A percentile compares a stretch with the other conserved stretches of the same genome.
Conservation (phyloP, 2,329 filamentous ascomycete genomes). For the Coleophoma cylindrospora region DNA sequence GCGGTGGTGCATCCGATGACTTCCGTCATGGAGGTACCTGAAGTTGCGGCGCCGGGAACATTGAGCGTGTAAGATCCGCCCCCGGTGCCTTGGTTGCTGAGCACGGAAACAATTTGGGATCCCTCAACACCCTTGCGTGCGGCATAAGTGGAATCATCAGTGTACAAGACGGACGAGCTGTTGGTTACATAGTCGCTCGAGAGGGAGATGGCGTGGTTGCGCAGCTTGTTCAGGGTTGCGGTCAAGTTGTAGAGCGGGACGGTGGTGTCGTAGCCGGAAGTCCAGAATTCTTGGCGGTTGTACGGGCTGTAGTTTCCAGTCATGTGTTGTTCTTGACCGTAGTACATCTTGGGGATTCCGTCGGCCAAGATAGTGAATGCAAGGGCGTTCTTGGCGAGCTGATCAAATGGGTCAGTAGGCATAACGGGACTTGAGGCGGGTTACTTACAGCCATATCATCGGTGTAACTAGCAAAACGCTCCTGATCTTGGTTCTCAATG, state of each 20-base stretch:
- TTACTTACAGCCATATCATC: constrained; percentile 14
- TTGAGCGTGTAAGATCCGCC: neutral
- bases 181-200: constrained; percentile 34
- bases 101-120: constrained; percentile 30
- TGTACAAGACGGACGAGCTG: constrained; percentile 32
- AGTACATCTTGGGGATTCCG: constrained; percentile 34
- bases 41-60: neutral
- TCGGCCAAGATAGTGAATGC: constrained; percentile 40
- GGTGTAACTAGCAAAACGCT: constrained; percentile 27
- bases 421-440: too few species aligned
- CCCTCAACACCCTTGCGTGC: constrained; percentile 38
- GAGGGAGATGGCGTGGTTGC: constrained; percentile 29
- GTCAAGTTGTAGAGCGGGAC: constrained; percentile 8
- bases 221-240: constrained; percentile 5
- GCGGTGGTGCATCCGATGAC: neutral
- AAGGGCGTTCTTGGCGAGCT: constrained; percentile 21
- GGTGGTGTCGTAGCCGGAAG: constrained; percentile 3
- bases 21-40: neutral
- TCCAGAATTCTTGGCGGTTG: constrained; percentile 1
- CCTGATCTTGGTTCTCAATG: constrained; percentile 34
- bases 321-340: constrained; percentile 1
- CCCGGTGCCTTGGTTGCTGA: constrained; percentile 8
- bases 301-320: neutral
- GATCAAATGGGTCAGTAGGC: constrained; percentile 1
- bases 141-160: constrained; percentile 35